Conservation (phyloP, 345 rosid species). For the Citrus inodora region DNA sequence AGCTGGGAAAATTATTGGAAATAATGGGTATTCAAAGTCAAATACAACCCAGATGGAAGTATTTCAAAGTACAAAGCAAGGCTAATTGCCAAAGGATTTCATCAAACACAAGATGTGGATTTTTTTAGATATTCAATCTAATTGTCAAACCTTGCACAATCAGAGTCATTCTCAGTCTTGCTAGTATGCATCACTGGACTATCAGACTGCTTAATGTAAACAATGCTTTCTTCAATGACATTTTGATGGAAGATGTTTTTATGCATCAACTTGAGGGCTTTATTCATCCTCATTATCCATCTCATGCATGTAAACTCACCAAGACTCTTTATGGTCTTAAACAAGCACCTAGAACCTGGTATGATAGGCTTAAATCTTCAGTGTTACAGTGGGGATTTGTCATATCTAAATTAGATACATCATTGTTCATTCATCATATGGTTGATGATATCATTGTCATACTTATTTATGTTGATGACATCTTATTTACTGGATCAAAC, state of each 20-base stretch:
- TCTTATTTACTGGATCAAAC: neutral
- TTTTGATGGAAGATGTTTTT: neutral
- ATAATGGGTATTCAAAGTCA: neutral
- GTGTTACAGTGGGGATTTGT: neutral
- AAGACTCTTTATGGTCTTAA: neutral
- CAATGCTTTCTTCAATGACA: neutral
- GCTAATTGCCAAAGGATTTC: neutral
- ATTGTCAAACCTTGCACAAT: neutral
- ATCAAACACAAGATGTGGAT: neutral
- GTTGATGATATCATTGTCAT: fast-evolving
- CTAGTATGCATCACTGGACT: neutral
- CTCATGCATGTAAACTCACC: neutral
- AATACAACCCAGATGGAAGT: neutral
- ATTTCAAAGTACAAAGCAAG: neutral
- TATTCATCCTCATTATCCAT: fast-evolving
- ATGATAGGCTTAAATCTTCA: neutral
- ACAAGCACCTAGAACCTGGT: neutral
- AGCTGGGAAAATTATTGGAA: neutral
- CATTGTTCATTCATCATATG: neutral
- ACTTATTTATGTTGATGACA: neutral
- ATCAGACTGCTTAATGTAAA: neutral
- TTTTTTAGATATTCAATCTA: neutral
- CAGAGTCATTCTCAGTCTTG: neutral
- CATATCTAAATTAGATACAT: neutral
- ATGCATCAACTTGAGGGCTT: neutral